A percentile compares a stretch with the other conserved stretches of the same genome.
Conservation (phyloP, 2,329 filamentous ascomycete species). For the Hymenotorrendiella dingleyae region DNA sequence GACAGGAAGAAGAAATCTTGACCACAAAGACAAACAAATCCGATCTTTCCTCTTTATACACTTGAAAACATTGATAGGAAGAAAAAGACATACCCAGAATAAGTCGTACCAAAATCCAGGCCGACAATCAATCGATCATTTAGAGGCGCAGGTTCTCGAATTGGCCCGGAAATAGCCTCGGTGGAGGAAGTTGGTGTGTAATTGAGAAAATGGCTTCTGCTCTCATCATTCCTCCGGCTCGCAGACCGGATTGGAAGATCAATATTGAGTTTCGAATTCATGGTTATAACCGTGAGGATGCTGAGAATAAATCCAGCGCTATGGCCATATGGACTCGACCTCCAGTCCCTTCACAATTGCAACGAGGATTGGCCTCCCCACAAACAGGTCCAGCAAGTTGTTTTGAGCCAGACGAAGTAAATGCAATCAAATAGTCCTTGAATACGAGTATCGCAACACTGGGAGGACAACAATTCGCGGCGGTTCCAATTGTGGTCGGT, state of each 20-base stretch:
- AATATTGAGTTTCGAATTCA: slow-evolving; percentile 26
- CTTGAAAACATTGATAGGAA: too few relatives aligned
- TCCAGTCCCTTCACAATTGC: background rate
- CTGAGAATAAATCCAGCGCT: too few relatives aligned
- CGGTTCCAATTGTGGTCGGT: too few relatives aligned
- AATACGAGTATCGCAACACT: too few relatives aligned
- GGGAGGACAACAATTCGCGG: too few relatives aligned
- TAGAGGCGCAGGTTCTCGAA: slow-evolving; percentile 45
- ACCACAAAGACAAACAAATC: too few relatives aligned
- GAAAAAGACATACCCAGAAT: slow-evolving; percentile 57
- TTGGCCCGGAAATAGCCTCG: slow-evolving; percentile 57
- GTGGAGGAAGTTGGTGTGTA: slow-evolving; percentile 51
- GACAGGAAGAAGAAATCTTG: too few relatives aligned
- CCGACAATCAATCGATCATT: slow-evolving; percentile 68
- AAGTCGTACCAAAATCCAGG: slow-evolving; percentile 81
- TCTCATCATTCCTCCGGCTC: slow-evolving; percentile 28
- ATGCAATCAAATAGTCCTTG: too few relatives aligned
- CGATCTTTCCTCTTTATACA: too few relatives aligned
- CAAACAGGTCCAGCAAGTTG: background rate
- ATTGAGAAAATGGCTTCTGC: slow-evolving; percentile 26
- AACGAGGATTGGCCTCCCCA: background rate
- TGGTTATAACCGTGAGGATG: too few relatives aligned
- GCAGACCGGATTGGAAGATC: slow-evolving; percentile 27
- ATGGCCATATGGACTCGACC: slow-evolving; percentile 10
- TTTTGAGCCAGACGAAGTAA: too few relatives aligned